Base-by-base conservation (phyloP, 768 basidiomycete species). In the Pholiota microspora region DNA sequence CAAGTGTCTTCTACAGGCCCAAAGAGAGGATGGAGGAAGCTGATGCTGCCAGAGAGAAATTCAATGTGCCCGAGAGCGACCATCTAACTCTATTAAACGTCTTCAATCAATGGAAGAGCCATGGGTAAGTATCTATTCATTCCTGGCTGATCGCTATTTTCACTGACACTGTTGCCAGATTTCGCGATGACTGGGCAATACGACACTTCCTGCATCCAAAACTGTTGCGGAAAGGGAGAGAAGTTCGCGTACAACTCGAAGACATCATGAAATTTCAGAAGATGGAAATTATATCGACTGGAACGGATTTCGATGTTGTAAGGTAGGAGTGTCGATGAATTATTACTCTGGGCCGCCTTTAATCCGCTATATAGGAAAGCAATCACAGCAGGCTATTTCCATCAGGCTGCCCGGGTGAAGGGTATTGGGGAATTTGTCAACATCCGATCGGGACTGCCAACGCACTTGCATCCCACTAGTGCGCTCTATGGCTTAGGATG, bases 241-340 rank as follows among this genome's bases (percentile, higher is more conserved):
- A 99, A 75, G 97, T 99, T 32, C 85, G 97, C 27, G 83, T 81
- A 2, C 97, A 99, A 73, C 81, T 99, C 13, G 95, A 98, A 67
- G 97, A 99, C 65, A 98, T 99, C 70, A 98, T 98, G 94, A 96
- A 97, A 66, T 90, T 92, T 70, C 95, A 98, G 73, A 98, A 98
- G 76, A 92, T 98, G 89, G 91, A 90, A 45, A 71, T 93, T 18
- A 82, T 92, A 61, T 93, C 94, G 4, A 88, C 85, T 34, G 96
- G 96, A 6, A 98, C 95, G 0, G 94, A 98, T 67, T 98, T 94
- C 72, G 97, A 99, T 64, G 72, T 95, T 21, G 78, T 98, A 58
- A 73, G 80, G 80, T 92, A 53, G 28, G 51, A 42, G 21, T 28
- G 52, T 38, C 35, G 36, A 28, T 29, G 16, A 44, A 46, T 9